Conservation (phyloP, 73 alveolate genomes). For the Uronychia setigera region DNA sequence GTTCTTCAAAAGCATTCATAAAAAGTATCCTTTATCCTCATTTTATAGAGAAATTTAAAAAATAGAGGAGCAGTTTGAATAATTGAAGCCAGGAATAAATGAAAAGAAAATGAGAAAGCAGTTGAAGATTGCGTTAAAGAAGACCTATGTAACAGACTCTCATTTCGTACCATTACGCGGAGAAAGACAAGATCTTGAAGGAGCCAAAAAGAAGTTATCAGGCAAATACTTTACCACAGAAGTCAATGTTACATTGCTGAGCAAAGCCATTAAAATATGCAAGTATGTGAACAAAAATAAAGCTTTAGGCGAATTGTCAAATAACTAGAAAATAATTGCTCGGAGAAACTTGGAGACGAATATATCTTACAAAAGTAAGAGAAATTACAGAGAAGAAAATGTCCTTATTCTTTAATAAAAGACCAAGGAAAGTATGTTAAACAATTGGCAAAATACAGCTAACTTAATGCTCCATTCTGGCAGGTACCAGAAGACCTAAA, state of each 20-base stretch:
- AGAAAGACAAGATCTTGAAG: not conserved
- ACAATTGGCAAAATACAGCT: not conserved
- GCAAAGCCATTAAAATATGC: not conserved
- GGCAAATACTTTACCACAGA: not conserved
- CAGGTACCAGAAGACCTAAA: not conserved
- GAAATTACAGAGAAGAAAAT: not conserved
- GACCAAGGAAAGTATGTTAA: not conserved
- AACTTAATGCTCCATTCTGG: slow-evolving; percentile 14
- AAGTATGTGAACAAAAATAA: too few species aligned
- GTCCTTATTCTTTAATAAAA: not conserved
- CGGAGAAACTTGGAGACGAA: not conserved
- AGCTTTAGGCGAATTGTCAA: too few species aligned
- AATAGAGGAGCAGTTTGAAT: too few species aligned
- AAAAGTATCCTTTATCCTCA: too few species aligned
- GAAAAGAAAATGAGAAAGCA: too few species aligned
- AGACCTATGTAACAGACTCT: too few species aligned
- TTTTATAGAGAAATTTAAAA: too few species aligned
- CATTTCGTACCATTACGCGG: too few species aligned
- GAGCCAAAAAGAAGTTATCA: not conserved
- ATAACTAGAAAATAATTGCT: too few species aligned
- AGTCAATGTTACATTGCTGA: not conserved
- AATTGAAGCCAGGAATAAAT: too few species aligned
- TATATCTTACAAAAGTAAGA: not conserved
- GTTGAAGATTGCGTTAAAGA: too few species aligned
- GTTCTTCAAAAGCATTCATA: not conserved